Base-by-base conservation (phyloP, 768 basidiomycete genomes). In the Calocera cornea region DNA sequence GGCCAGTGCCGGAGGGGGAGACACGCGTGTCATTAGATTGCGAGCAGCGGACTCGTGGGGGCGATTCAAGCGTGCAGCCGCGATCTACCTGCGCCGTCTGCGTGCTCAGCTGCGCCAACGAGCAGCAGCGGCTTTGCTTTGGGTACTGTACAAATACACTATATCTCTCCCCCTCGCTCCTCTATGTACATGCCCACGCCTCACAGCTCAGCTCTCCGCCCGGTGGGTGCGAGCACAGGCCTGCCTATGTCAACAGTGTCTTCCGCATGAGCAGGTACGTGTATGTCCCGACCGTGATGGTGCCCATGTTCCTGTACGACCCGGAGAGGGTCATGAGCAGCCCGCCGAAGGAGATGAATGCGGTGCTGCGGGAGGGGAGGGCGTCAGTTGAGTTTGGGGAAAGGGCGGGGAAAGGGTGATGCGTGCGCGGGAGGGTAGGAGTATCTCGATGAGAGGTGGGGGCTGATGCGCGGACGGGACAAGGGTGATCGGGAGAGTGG, bases 301-400 rank as follows among this genome's bases (percentile, higher is more conserved):
- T 87, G 36, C 90, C 86, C 83, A 99, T 83, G 79, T 97, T 94
- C 67, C 97, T 85, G 78, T 87, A 94, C 34, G 87, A 91, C 1
- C 97, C 97, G 33, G 92, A 88, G 65, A 99, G 78, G 0, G 97
- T 93, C 87, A 99, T 87, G 41, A 99, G 81, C 19, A 99, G 82
- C 24, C 97, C 97, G 41, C 97, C 97, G 69, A 97, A 99, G 8
- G 95, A 97, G 47, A 90, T 89, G 76, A 98, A 99, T 22, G 88
- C 95, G 31, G 95, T 97, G 65, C 95, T 97, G 72, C 36, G 19
- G 17, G 31, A 36, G 47, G 34, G 67, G 34, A 68, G 65, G 36
- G 38, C 67, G 41, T 66, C 34, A 72, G 44, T 36, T 64, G 71
- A 74, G 54, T 10, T 10, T 10, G 40, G 19, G 40, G 40, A 19